A percentile compares a stretch with the other conserved stretches of the same genome.
Conservation (phyloP, 768 basidiomycete species). For the Lentinula detonsa region DNA sequence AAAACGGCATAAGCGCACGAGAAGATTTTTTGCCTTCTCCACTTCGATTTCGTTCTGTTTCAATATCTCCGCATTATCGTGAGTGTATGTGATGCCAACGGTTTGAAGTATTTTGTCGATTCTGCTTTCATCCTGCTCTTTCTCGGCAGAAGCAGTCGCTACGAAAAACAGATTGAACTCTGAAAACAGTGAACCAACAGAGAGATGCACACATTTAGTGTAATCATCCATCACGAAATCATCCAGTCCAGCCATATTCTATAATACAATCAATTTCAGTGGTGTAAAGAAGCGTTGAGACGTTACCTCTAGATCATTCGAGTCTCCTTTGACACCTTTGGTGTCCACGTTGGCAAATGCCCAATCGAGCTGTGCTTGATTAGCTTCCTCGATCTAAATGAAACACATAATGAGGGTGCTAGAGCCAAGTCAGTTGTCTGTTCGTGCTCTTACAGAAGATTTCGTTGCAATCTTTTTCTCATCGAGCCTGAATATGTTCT, state of each 20-base stretch:
- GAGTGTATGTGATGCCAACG: constrained; percentile 66
- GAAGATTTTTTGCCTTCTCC: constrained; percentile 47
- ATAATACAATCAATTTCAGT: neutral
- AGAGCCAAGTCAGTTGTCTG: neutral
- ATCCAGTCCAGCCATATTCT: constrained; percentile 46
- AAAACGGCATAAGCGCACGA: neutral
- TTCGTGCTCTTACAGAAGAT: constrained; percentile 45
- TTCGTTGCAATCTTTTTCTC: constrained; percentile 69
- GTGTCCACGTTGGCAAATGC: constrained; percentile 63
- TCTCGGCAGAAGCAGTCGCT: constrained; percentile 33
- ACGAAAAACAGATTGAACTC: neutral
- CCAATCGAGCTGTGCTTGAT: constrained; percentile 74
- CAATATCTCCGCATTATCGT: constrained; percentile 68
- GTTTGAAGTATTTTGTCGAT: constrained; percentile 50
- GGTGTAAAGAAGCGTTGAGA: neutral
- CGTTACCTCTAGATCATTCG: constrained; percentile 33
- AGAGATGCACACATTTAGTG: constrained; percentile 33
- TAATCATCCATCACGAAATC: constrained; percentile 60
- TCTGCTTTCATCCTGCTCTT: constrained; percentile 43
- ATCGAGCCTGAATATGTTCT: constrained; percentile 80
- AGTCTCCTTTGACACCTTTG: constrained; percentile 27
- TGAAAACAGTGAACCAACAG: neutral
- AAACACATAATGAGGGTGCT: neutral
- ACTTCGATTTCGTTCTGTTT: constrained; percentile 64
- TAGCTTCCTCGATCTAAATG: constrained; percentile 70